phyloP scores from a whole-genome alignment of 2,329 filamentous ascomycete species.

The Simplicillium aogashimaense region DNA sequence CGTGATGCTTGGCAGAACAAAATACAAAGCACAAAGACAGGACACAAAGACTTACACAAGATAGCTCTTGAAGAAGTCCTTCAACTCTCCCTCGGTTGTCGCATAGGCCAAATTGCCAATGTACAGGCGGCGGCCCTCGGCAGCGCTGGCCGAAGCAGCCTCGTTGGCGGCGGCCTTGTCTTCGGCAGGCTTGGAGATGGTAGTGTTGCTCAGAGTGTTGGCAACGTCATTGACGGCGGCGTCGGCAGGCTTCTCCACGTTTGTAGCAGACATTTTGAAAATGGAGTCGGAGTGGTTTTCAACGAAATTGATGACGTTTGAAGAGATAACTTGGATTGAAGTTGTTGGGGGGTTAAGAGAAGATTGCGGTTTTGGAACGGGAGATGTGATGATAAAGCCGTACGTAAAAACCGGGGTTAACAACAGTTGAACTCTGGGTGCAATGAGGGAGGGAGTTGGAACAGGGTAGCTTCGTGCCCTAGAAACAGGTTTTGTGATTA shows the following conservation, averaged over 20 bases:
- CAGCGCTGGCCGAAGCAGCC: conserved; percentile 91
- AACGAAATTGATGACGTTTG: conserved; percentile 31
- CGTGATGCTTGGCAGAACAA: conserved; percentile 1
- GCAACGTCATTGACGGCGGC: conserved; percentile 69
- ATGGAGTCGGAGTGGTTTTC: conserved; percentile 24
- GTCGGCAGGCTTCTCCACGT: conserved; percentile 54
- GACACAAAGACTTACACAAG: conserved; percentile 77
- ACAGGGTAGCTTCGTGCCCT: conserved; percentile 89
- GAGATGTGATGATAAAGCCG: conserved; percentile 16
- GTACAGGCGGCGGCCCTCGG: conserved; percentile 98
- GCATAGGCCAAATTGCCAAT: conserved; percentile 99
- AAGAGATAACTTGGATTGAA: conserved; percentile 30
- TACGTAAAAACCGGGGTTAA: too few species aligned
- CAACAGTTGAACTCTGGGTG: conserved; percentile 55
- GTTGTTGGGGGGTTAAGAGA: conserved; percentile 23
- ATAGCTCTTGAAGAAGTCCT: conserved; percentile 99
- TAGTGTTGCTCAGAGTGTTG: conserved; percentile 62
- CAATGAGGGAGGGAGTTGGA: conserved; percentile 44
- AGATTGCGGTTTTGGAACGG: conserved; percentile 29
- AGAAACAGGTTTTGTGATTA: conserved; percentile 40
- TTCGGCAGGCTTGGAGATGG: conserved; percentile 44
- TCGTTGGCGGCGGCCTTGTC: conserved; percentile 63
- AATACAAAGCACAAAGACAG: conserved; percentile 1
- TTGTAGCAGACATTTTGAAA: conserved; percentile 70
- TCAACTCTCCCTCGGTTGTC: conserved; percentile 99